These are phyloP conservation scores for Pseudomassariella vexata DNA, from an alignment of 2,329 filamentous ascomycete genomes.

Conservation along the genomic window DNA sequence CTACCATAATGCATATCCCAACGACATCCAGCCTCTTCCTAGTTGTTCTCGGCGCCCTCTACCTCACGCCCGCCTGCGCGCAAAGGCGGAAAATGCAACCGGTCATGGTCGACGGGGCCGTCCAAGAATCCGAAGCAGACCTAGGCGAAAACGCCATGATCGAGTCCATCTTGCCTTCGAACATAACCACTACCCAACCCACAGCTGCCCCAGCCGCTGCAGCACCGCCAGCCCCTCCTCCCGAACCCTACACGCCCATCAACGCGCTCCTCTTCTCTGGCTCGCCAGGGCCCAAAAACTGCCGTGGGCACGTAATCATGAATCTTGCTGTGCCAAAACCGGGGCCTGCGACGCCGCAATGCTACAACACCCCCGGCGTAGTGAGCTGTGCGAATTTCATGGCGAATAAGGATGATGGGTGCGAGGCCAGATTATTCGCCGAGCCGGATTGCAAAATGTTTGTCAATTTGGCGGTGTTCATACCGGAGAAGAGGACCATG, in stretches of 20 bases:
- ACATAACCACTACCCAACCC: constrained; percentile 8
- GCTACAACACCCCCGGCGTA: constrained; percentile 26
- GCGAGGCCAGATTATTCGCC: constrained; percentile 29
- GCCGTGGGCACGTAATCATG: constrained; percentile 24
- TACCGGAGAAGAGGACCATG: constrained; percentile 24
- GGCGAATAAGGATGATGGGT: constrained; percentile 30
- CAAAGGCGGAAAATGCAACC: constrained; percentile 7
- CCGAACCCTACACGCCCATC: constrained; percentile 36
- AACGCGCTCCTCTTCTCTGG: constrained; percentile 37
- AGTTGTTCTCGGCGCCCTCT: background rate
- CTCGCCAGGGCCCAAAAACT: constrained; percentile 27
- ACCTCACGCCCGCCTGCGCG: constrained; percentile 2
- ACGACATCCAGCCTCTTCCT: constrained; percentile 7
- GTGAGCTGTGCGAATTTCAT: constrained; percentile 29
- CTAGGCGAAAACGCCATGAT: constrained; percentile 14
- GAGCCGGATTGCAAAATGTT: constrained; percentile 27
- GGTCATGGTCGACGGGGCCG: constrained; percentile 10
- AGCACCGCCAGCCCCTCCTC: constrained; percentile 24
- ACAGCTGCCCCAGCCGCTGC: constrained; percentile 26
- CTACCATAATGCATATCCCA: constrained; percentile 2
- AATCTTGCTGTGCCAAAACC: constrained; percentile 20
- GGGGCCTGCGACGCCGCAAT: constrained; percentile 20
- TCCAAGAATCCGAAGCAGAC: constrained; percentile 8
- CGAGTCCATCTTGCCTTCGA: constrained; percentile 10
- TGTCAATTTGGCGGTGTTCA: constrained; percentile 30